Evolutionary conservation across 176 grass and related monocot genomes (phyloP), one percentile per base, ranked within the genome.

Genomic region (Thinopyrum elongatum): DNA sequence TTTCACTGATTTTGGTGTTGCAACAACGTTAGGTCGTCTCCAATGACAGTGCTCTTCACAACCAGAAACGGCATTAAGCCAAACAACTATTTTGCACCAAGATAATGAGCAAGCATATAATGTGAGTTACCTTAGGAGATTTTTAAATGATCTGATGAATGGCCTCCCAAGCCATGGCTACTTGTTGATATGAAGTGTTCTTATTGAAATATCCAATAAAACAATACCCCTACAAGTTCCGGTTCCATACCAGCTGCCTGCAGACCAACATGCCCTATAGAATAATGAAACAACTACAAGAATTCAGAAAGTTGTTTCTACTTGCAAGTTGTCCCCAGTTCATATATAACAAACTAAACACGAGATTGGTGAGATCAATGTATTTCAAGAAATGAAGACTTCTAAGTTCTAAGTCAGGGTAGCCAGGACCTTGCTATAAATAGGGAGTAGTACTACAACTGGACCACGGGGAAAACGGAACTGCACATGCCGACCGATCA

Each of bases 171-270:
- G 95, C 95, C 95, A 98, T n/a, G 93, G 95, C 75, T 98, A 93
- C 84, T 98, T 98, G 59, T 83, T 98, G 10, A 93, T 95, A 81
- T 95, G 95, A 82, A 98, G 95, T 93, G 95, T 92, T 79, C 93
- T 91, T 76, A 98, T 79, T 59, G 95, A 98, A 89, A 98, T 98
- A 76, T 98, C 90, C 62, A 98, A 81, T 70, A 98, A 82, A 39
- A 98, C 70, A 78, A 98, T 89, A 70, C 95, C 95, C 69, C 83
- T 90, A 64, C 95, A 95, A 19, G 81, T 91, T 17, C 88, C 80
- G 78, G 95, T 78, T 95, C 83, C 79, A 85, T 86, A 82, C 90
- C 62, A 34, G 95, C 93, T 79, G 91, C 95, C 84, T 95, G 95
- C 63, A 98, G 88, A 61, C 93, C 91, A 75, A 98, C 91, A 83